Evolutionary conservation across 139 green algal genomes (phyloP).

Genomic region (Yamagishiella unicocca): DNA sequence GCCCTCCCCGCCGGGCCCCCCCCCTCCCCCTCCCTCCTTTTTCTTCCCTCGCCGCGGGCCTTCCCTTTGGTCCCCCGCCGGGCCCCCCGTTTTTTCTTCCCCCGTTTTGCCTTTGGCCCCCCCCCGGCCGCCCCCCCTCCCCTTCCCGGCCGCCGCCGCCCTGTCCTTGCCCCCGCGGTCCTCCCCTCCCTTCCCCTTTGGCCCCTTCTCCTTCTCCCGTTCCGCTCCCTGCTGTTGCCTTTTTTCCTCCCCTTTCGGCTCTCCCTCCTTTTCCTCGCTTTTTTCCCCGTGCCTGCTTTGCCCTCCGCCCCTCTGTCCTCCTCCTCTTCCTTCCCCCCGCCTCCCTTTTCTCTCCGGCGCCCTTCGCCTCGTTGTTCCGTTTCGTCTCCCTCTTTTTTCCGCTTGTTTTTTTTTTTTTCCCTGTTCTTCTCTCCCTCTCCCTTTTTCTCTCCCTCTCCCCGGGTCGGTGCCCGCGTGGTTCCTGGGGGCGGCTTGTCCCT

Average conservation of each 20-base stretch:
- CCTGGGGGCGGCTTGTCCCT: too few relatives aligned
- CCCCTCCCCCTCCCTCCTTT: too few relatives aligned
- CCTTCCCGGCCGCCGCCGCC: too few relatives aligned
- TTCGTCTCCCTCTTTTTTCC: not conserved
- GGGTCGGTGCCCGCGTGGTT: too few relatives aligned
- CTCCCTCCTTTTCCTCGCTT: not conserved
- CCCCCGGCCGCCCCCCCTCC: too few relatives aligned
- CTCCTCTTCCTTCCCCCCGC: not conserved
- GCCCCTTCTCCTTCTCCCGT: not conserved
- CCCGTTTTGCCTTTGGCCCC: too few relatives aligned
- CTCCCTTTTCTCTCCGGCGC: not conserved
- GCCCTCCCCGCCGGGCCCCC: too few relatives aligned
- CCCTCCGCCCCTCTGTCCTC: not conserved
- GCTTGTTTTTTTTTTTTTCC: not conserved
- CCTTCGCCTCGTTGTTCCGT: not conserved
- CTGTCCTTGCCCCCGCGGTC: not conserved
- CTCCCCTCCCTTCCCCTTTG: not conserved
- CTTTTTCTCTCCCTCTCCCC: not conserved
- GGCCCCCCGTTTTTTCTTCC: too few relatives aligned
- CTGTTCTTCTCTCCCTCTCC: not conserved
- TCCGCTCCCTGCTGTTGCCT: not conserved
- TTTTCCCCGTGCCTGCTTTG: not conserved
- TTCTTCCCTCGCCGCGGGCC: too few relatives aligned
- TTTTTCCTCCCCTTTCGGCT: not conserved
- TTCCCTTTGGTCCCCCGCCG: too few relatives aligned